Evolutionary conservation across 345 rosid genomes (phyloP).

Genomic region (Aquilaria sinensis): DNA sequence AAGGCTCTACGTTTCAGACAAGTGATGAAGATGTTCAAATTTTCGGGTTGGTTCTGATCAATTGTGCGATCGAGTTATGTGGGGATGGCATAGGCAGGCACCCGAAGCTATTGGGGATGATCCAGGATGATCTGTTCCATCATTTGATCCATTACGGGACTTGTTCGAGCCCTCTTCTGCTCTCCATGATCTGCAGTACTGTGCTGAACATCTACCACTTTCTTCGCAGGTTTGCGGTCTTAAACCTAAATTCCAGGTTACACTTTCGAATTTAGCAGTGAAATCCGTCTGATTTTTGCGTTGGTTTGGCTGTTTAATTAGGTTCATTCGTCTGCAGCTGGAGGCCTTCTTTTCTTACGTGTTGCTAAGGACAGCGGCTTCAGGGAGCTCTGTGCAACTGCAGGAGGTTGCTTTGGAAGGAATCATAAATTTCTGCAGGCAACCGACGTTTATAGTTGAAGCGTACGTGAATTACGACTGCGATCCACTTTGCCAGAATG

Average conservation of each 20-base stretch:
- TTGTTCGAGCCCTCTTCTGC: constrained; percentile 61
- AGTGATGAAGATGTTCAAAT: constrained; percentile 73
- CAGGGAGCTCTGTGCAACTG: constrained; percentile 38
- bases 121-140: constrained; percentile 81
- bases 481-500: constrained; percentile 50
- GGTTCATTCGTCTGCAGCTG: constrained; percentile 82
- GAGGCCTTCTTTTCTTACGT: constrained; percentile 85
- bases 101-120: constrained; percentile 66
- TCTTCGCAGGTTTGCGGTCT: constrained; percentile 53
- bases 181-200: constrained; percentile 86
- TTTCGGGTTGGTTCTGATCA: constrained; percentile 61
- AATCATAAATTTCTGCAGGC: constrained; percentile 74
- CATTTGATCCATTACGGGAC: constrained; percentile 83
- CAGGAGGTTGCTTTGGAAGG: constrained; percentile 93
- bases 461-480: constrained; percentile 83
- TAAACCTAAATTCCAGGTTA: background rate
- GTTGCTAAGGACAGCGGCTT: constrained; percentile 40
- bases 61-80: constrained; percentile 66
- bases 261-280: background rate
- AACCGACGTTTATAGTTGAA: constrained; percentile 72
- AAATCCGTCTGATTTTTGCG: constrained; percentile 5
- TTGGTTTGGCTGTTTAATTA: constrained; percentile 8
- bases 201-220: constrained; percentile 79
- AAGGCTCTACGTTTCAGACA: constrained; percentile 42
- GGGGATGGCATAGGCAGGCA: constrained; percentile 76